Evolutionary conservation across 805 yeast genomes (phyloP), one percentile per base, ranked within the genome.

Genomic region (Kazachstania viticola): DNA sequence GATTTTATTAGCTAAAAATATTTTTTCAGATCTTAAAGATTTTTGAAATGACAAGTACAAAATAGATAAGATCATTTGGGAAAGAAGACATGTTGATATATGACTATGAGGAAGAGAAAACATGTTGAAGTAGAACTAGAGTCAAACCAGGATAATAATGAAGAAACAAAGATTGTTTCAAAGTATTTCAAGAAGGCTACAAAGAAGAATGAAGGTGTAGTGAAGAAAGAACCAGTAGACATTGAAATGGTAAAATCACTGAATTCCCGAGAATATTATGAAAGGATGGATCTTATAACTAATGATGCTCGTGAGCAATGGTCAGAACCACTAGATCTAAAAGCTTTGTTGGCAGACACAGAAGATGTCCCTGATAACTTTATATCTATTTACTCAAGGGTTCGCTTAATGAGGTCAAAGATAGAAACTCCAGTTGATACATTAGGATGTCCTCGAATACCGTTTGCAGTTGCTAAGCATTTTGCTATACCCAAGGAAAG

Each of bases 351-450:
- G n/a, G 14, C 26, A 33, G 9, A 33, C 34, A n/a, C 26, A 22
- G 30, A 23, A 25, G 8, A 14, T 1, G 27, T 29, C 5, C 70
- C 79, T 0, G 45, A 48, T 27, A 66, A 68, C 40, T 79, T 79
- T 61, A 50, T 58, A 34, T 61, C 65, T 2, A 67, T 77, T 29
- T 79, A 77, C 43, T 61, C 72, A 31, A 70, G 64, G 35, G 63
- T 84, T 21, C 73, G 74, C 31, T 57, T 54, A 14, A 82, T 84
- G 93, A 63, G 96, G 35, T 44, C 65, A 5, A 63, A 65, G 32
- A 64, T 77, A 11, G 52, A 57, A 13, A 74, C 95, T 0, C 95
- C 95, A 0, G 96, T 85, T 2, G 96, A 85, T 49, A 66, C 75
- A 0, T 74, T 82, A 71, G 95, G 95, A 4, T 84, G 95, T 53